A percentile compares a stretch with the other conserved stretches of the same genome.
Evolutionary conservation across 2,329 filamentous ascomycete species (phyloP).

Genomic region (Hymenoscyphus occultus): DNA sequence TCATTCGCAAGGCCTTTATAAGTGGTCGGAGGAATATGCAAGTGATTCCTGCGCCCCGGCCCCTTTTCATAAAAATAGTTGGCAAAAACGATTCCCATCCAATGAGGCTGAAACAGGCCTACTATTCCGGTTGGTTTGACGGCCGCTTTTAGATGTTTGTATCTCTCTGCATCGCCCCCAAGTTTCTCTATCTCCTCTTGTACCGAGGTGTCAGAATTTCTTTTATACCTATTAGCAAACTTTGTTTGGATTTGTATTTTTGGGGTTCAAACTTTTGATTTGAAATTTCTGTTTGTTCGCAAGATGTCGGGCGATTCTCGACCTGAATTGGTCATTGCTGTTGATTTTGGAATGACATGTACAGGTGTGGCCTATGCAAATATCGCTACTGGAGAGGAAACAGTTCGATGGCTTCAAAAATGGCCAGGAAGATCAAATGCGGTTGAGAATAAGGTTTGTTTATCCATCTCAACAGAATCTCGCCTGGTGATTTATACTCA

Average conservation of each 20-base stretch:
- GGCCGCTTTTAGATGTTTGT: not conserved
- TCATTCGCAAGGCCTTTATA: constrained; percentile 1
- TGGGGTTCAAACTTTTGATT: not conserved
- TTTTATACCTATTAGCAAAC: not conserved
- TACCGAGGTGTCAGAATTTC: not conserved
- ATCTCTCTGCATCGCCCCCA: not conserved
- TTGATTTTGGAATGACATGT: constrained; percentile 27
- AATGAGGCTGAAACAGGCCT: not conserved
- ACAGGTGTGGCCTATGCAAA: constrained; percentile 23
- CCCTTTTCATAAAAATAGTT: not conserved
- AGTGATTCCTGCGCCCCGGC: not conserved
- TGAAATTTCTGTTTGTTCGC: not conserved
- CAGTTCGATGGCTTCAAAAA: constrained; percentile 21
- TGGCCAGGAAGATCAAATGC: constrained; percentile 23
- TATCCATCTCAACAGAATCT: not conserved
- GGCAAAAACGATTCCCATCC: not conserved
- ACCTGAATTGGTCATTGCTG: constrained; percentile 23
- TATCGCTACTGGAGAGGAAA: constrained; percentile 16
- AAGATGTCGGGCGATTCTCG: constrained; percentile 8
- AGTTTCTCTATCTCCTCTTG: not conserved
- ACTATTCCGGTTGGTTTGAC: not conserved
- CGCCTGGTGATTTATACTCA: not conserved
- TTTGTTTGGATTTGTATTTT: not conserved
- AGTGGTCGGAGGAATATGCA: constrained; percentile 2
- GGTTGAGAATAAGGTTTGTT: constrained; percentile 20